Base-by-base conservation (phyloP, 345 rosid species). In the Rhodamnia argentea region DNA sequence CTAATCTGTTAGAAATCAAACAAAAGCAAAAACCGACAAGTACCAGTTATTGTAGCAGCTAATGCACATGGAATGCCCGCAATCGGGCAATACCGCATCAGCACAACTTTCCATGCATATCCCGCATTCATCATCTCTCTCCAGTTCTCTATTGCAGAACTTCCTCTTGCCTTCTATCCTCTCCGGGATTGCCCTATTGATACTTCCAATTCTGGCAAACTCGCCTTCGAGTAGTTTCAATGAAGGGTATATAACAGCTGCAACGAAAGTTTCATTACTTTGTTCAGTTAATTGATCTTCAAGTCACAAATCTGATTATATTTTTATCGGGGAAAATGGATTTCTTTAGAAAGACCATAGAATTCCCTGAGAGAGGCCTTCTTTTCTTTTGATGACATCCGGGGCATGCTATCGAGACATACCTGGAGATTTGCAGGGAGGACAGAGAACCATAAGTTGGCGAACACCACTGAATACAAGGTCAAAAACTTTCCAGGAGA, bases 41-140 rank as follows among this genome's bases (percentile, higher is more conserved):
- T 89, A 95, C 97, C 96, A 95, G 84, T 94, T 93, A 23, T 89
- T 92, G 91, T 90, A 95, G 91, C 98, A 94, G 87, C 78, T 89
- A 26, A 91, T 88, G 91, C 94, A 95, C 87, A 94, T 84, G 85
- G 93, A 92, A 42, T 95, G 98, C 53, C 93, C 93, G 26, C 98
- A 94, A 85, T 86, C 90, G 13, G 96, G 98, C 81, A 95, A 88
- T 10, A 90, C 91, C 90, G 91, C 90, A 89, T 89, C 91, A 12
- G 89, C 87, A 62, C 89, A 83, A 85, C 86, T 90, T 85, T 95
- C 98, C 96, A 95, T 92, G 91, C 98, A 95, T 84, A 94, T 95
- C 74, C 93, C 95, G 57, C 96, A 95, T 85, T 95, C 96, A 4
- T 92, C 92, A 6, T 93, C 94, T 88, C 91, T 88, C 53, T 92